Percentiles rank a stretch among this genome's conserved stretches.
phyloP scores from a whole-genome alignment of 2,329 filamentous ascomycete species.

The Alternaria arborescens region DNA sequence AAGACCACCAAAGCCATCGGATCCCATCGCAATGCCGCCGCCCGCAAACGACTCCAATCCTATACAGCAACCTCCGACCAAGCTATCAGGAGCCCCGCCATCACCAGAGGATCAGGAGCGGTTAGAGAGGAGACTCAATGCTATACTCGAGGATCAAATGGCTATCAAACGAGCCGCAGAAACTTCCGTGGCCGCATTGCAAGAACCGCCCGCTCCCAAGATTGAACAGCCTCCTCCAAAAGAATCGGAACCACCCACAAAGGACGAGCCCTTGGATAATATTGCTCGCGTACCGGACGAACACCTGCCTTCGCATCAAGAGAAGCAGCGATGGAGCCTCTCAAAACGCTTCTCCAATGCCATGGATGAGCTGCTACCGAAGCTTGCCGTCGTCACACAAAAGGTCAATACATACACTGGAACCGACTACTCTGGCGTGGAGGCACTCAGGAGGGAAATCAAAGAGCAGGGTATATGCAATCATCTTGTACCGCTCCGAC shows the following conservation, averaged over 20 bases:
- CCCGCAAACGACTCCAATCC: constrained; percentile 25
- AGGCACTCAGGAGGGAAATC: constrained; percentile 83
- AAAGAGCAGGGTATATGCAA: constrained; percentile 63
- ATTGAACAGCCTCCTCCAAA: constrained; percentile 15
- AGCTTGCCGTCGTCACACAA: constrained; percentile 84
- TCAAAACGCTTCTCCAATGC: constrained; percentile 71
- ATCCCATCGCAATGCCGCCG: constrained; percentile 33
- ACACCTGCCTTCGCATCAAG: constrained; percentile 62
- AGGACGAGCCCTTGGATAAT: constrained; percentile 32
- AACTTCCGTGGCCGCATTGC: constrained; percentile 11
- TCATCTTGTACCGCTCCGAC: too few relatives aligned
- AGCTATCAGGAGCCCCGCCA: constrained; percentile 16
- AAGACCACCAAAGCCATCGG: constrained; percentile 22
- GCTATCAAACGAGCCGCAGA: constrained; percentile 14
- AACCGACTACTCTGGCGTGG: constrained; percentile 84
- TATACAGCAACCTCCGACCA: constrained; percentile 12
- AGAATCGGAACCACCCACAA: constrained; percentile 12
- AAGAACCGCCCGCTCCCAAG: constrained; percentile 7
- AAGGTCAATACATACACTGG: constrained; percentile 94
- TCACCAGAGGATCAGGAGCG: constrained; percentile 29
- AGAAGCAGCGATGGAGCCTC: constrained; percentile 63
- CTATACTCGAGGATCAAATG: constrained; percentile 20
- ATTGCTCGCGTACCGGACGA: constrained; percentile 49
- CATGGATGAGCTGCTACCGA: constrained; percentile 90
- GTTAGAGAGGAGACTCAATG: constrained; percentile 24